Base-by-base conservation (phyloP, 2,329 filamentous ascomycete species). In the Didymella lethalis region DNA sequence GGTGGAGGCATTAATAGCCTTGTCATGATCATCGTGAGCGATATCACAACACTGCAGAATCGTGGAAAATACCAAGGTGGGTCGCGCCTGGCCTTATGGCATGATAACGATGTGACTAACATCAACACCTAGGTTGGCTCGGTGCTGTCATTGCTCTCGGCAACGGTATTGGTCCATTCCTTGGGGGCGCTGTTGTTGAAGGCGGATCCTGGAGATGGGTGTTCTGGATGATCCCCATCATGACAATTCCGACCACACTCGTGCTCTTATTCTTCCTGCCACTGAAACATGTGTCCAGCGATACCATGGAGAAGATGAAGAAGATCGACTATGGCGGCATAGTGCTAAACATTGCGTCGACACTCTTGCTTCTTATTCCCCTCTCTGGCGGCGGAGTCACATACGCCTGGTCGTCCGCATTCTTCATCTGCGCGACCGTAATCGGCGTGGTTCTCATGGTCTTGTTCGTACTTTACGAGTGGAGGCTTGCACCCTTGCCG, bases 351-450 rank as follows among this genome's bases (percentile, higher is more conserved):
- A 84, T 85, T 0, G 75, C 82, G 10, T 85, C 82, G 0, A 83
- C 88, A n/a, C 82, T 89, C 7, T 79, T 89, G 16, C 65, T 90
- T 3, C 77, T 90, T 20, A 86, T 90, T 45, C 87, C 87, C 0
- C 82, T 90, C 16, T 88, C 86, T 1, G 86, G 86, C 7, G 85
- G 84, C 53, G 85, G 83, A 3, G 80, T 83, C 0, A 85, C 85
- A 51, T 87, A 86, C 63, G 70, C 79, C 7, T 86, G 84, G 84
- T 68, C 78, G 28, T 85, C 83, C 7, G 78, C 85, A 0, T 81
- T 87, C 79, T 82, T 87, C 3, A 85, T 89, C 25, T 80, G 80
- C 34, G 86, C 88, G 82, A 76, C 88, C 10, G 74, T 75, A 0
- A 77, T 86, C 16, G 84, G 84, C 11, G 72, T 72, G 0, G 66